These are phyloP conservation scores for Rhododendron vialii DNA, from an alignment of 148 eudicot genomes.

Conservation along the genomic window DNA sequence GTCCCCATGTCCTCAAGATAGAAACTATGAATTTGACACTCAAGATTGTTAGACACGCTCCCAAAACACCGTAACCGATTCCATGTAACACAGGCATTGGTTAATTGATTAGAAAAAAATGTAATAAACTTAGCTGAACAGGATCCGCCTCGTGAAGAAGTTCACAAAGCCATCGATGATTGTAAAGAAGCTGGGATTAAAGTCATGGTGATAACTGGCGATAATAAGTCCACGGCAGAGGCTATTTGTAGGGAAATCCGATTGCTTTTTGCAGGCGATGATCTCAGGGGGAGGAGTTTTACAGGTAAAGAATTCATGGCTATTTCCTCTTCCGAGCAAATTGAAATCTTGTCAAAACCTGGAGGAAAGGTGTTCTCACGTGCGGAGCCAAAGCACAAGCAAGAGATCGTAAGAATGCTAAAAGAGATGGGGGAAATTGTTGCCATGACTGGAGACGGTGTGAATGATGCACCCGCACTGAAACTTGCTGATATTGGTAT, in stretches of 20 bases:
- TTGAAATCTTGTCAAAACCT: conserved; percentile 48
- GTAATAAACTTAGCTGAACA: conserved; percentile 16
- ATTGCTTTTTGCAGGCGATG: conserved; percentile 44
- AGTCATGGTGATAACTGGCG: conserved; percentile 90
- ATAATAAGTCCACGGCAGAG: conserved; percentile 83
- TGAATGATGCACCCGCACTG: conserved; percentile 90
- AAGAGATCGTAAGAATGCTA: conserved; percentile 77
- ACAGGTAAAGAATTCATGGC: conserved; percentile 89
- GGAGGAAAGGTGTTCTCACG: conserved; percentile 81
- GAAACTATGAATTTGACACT: not conserved
- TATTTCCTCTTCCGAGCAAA: conserved; percentile 43
- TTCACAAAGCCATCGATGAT: conserved; percentile 65
- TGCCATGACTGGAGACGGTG: conserved; percentile 98
- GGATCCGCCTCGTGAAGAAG: conserved; percentile 94
- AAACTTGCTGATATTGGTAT: conserved; percentile 93
- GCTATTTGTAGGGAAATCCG: conserved; percentile 69
- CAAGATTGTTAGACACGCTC: not conserved
- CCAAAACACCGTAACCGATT: not conserved
- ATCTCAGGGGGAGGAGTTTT: conserved; percentile 54
- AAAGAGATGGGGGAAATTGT: conserved; percentile 80
- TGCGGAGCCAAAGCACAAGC: conserved; percentile 92
- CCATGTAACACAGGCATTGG: not conserved
- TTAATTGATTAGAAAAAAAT: not conserved
- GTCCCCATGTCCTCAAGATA: not conserved
- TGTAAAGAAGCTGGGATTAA: conserved; percentile 79